These are phyloP conservation scores for Acephala macrosclerotiorum DNA, from an alignment of 2,329 filamentous ascomycete species.

Conservation along the genomic window DNA sequence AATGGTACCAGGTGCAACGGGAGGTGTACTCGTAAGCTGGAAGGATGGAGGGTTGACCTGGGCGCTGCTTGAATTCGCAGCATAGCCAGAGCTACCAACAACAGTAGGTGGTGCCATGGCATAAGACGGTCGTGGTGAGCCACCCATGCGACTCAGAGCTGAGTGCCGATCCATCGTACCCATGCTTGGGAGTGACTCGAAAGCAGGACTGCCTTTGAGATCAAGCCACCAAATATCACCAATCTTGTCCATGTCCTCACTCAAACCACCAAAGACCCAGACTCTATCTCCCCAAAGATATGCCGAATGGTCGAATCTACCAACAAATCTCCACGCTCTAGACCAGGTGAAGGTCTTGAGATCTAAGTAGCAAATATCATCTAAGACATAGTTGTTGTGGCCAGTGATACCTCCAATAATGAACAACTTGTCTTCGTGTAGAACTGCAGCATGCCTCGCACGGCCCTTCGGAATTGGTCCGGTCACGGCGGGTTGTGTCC, in stretches of 20 bases:
- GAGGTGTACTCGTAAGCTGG: conserved; percentile 76
- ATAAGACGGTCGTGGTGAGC: conserved; percentile 61
- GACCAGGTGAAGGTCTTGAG: conserved; percentile 99
- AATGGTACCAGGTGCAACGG: conserved; percentile 86
- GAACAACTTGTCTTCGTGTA: conserved; percentile 96
- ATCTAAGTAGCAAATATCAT: conserved; percentile 96
- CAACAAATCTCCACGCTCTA: conserved; percentile 92
- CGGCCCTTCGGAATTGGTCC: conserved; percentile 88
- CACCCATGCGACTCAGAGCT: conserved; percentile 44
- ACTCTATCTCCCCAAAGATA: conserved; percentile 92
- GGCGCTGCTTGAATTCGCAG: conserved; percentile 71
- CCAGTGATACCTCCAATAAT: conserved; percentile 96
- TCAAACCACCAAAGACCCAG: conserved; percentile 96
- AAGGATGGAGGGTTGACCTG: conserved; percentile 73
- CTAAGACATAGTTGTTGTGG: conserved; percentile 88
- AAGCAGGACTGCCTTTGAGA: conserved; percentile 87
- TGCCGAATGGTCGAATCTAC: conserved; percentile 92
- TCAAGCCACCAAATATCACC: conserved; percentile 98
- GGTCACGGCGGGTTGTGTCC: conserved; percentile 89
- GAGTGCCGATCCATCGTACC: conserved; percentile 54
- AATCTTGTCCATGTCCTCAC: conserved; percentile 95
- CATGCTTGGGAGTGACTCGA: conserved; percentile 73
- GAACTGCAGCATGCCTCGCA: conserved; percentile 87
- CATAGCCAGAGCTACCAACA: conserved; percentile 68
- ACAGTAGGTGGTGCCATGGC: conserved; percentile 56